Evolutionary conservation across 306 rosid genomes (phyloP).

Genomic region (Cotoneaster glaucophyllus): DNA sequence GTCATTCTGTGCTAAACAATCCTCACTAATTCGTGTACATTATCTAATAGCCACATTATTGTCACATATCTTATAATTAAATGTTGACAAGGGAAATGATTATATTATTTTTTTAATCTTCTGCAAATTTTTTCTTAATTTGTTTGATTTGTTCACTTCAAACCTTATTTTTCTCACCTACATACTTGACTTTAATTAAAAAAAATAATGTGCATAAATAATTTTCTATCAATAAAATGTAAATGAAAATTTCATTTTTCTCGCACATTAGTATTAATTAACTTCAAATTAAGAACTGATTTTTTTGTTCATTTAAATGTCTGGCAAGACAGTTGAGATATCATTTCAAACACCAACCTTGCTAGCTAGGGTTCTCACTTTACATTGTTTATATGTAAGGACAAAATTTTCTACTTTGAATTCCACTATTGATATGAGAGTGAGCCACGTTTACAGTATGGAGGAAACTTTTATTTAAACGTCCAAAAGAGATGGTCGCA

Average conservation of each 20-base stretch:
- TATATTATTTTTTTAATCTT: too few species aligned
- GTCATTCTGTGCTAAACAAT: constrained; percentile 7
- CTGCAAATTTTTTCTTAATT: too few species aligned
- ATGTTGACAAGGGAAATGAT: too few species aligned
- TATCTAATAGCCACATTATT: neutral
- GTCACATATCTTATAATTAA: too few species aligned
- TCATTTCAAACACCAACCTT: constrained; percentile 35
- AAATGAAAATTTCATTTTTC: neutral
- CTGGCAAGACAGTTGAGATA: constrained; percentile 44
- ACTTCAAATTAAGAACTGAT: neutral
- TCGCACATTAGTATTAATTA: neutral
- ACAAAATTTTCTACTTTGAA: constrained; percentile 25
- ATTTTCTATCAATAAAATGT: too few species aligned
- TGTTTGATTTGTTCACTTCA: neutral
- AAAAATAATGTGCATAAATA: neutral
- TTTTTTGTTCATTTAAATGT: constrained; percentile 2
- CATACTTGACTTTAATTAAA: too few species aligned
- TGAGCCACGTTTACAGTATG: constrained; percentile 29
- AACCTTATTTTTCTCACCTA: neutral
- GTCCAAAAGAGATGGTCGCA: constrained; percentile 1
- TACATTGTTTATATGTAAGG: constrained; percentile 10
- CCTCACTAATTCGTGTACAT: neutral
- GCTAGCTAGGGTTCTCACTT: neutral
- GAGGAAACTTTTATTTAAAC: constrained; percentile 13
- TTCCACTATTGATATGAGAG: constrained; percentile 13